phyloP scores from a whole-genome alignment of 2,329 filamentous ascomycete species.

The Tolypocladium pustulatum region DNA sequence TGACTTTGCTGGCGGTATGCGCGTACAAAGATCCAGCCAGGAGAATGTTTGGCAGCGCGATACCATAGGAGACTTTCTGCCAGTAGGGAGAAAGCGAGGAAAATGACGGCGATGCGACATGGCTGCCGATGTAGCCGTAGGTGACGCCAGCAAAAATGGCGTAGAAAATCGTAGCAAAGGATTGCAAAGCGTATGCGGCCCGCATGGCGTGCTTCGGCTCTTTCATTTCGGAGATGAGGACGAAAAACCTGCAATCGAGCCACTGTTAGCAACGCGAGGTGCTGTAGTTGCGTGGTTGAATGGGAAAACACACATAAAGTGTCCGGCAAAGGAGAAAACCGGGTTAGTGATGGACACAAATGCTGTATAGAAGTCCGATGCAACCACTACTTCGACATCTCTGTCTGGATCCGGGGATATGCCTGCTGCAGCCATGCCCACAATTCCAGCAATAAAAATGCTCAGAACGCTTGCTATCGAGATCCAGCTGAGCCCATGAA shows the following conservation, averaged over 20 bases:
- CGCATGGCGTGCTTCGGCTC: constrained; percentile 39
- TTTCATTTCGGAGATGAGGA: constrained; percentile 42
- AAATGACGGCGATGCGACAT: constrained; percentile 35
- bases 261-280: background rate
- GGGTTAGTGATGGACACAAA: constrained; percentile 29
- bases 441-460: constrained; percentile 37
- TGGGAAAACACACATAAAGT: constrained; percentile 28
- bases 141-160: constrained; percentile 37
- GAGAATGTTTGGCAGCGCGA: constrained; percentile 38
- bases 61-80: constrained; percentile 38
- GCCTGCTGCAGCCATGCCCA: constrained; percentile 39
- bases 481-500: constrained; percentile 37
- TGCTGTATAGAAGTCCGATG: constrained; percentile 20
- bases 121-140: constrained; percentile 37
- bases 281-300: background rate
- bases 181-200: constrained; percentile 37
- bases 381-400: constrained; percentile 23
- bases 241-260: constrained; percentile 28
- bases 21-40: constrained; percentile 38
- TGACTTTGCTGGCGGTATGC: constrained; percentile 39
- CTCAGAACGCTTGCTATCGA: constrained; percentile 31
- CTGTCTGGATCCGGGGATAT: constrained; percentile 25
- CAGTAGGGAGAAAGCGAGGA: constrained; percentile 32
- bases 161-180: constrained; percentile 39
- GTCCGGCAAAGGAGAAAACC: constrained; percentile 40